phyloP scores from a whole-genome alignment of 2,329 filamentous ascomycete genomes.

The Pseudocercospora ulei region DNA sequence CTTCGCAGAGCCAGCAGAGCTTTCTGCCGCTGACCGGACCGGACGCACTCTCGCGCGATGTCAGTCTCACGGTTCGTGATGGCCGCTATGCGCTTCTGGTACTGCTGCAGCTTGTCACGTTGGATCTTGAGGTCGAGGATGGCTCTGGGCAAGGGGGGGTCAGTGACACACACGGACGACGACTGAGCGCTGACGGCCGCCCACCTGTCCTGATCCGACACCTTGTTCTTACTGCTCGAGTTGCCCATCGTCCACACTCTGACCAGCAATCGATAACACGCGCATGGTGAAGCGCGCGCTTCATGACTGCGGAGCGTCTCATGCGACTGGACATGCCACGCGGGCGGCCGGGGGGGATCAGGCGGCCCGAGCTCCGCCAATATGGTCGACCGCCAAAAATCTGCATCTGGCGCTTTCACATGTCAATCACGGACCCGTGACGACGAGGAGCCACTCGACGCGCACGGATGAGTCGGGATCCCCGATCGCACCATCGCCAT shows the following conservation, averaged over 20 bases:
- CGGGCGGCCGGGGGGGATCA: too few species aligned
- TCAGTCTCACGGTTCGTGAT: conserved; percentile 81
- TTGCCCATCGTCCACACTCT: conserved; percentile 51
- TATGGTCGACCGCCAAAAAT: conserved; percentile 3
- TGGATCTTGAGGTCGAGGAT: conserved; percentile 97
- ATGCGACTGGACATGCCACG: conserved; percentile 8
- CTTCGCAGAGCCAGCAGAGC: conserved; percentile 80
- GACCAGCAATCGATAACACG: not conserved
- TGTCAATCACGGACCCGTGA: not conserved
- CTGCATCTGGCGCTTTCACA: conserved; percentile 3
- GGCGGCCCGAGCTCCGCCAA: conserved; percentile 10
- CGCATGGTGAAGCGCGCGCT: too few species aligned
- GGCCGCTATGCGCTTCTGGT: conserved; percentile 78
- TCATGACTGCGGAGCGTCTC: conserved; percentile 1
- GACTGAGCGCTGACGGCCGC: conserved; percentile 27
- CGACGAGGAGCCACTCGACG: too few species aligned
- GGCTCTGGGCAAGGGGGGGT: conserved; percentile 52
- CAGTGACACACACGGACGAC: conserved; percentile 8
- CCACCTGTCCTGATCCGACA: conserved; percentile 78
- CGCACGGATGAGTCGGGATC: too few species aligned
- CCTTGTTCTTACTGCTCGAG: conserved; percentile 52
- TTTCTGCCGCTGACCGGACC: conserved; percentile 64
- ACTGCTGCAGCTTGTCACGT: conserved; percentile 92
- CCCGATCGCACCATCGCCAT: conserved; percentile 8
- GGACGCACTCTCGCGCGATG: conserved; percentile 73